These are phyloP conservation scores for Penicillium subrubescens DNA, from an alignment of 495 filamentous ascomycete genomes.

Conservation along the genomic window DNA sequence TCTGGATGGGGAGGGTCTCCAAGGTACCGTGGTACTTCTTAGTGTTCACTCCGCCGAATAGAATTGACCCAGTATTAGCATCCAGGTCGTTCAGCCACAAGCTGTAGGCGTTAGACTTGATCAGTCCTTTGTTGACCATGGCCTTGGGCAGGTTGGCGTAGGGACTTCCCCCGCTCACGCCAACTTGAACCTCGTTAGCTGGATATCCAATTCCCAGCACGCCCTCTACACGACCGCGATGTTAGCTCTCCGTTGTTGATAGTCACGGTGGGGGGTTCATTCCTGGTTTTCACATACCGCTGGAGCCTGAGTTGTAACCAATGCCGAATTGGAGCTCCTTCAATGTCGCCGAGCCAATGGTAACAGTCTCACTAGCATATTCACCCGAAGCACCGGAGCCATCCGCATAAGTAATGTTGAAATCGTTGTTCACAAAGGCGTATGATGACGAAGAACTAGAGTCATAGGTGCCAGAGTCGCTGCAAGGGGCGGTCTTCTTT, in stretches of 20 bases:
- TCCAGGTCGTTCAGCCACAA: slow-evolving; percentile 58
- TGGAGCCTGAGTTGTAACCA: slow-evolving; percentile 70
- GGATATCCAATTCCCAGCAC: slow-evolving; percentile 92
- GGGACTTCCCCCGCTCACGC: slow-evolving; percentile 53
- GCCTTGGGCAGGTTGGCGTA: slow-evolving; percentile 82
- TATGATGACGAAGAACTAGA: slow-evolving; percentile 83
- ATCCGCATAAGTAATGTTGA: slow-evolving; percentile 93
- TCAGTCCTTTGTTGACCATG: slow-evolving; percentile 69
- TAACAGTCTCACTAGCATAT: slow-evolving; percentile 79
- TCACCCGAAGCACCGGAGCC: slow-evolving; percentile 78
- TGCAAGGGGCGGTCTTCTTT: slow-evolving; percentile 48
- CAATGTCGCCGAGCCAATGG: slow-evolving; percentile 64
- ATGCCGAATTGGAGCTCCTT: slow-evolving; percentile 80
- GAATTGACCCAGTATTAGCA: slow-evolving; percentile 73
- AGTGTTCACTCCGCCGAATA: slow-evolving; percentile 91
- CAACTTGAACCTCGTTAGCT: slow-evolving; percentile 77
- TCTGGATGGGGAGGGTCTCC: slow-evolving; percentile 74
- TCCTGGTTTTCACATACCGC: slow-evolving; percentile 27
- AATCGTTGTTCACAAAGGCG: slow-evolving; percentile 70
- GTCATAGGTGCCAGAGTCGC: slow-evolving; percentile 64
- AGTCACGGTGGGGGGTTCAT: background rate
- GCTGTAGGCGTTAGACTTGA: slow-evolving; percentile 82
- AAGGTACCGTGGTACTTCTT: slow-evolving; percentile 74
- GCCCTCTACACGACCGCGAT: slow-evolving; percentile 52
- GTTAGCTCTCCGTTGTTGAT: background rate